Percentiles rank a stretch among this genome's conserved stretches.
Conservation (phyloP, 257 asterid species). For the Fraxinus americana region DNA sequence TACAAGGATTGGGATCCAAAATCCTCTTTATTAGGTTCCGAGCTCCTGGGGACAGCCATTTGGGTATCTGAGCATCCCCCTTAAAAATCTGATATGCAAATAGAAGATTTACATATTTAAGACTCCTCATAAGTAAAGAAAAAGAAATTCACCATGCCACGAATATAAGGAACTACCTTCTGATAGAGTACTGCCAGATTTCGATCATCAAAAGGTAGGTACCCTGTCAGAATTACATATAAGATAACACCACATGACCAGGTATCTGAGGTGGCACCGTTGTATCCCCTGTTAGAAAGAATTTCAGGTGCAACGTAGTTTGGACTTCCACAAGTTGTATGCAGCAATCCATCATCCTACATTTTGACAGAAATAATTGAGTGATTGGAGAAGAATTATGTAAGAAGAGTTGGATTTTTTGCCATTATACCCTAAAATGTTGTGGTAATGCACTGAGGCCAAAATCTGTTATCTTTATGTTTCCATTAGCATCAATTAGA, state of each 20-base stretch:
- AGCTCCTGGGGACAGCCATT: conserved; percentile 90
- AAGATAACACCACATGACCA: conserved; percentile 98
- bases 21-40: conserved; percentile 77
- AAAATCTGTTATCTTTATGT: conserved; percentile 82
- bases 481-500: conserved; percentile 69
- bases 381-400: conserved; percentile 9
- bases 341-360: conserved; percentile 92
- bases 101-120: conserved; percentile 19
- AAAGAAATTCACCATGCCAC: neutral
- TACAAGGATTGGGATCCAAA: conserved; percentile 82
- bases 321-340: conserved; percentile 99
- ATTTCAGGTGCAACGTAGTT: conserved; percentile 98
- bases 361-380: conserved; percentile 21
- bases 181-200: conserved; percentile 96
- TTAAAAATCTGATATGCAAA: conserved; percentile 67
- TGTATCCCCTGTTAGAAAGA: conserved; percentile 86
- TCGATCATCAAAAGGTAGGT: conserved; percentile 95
- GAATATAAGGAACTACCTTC: conserved; percentile 52
- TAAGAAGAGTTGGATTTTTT: conserved; percentile 3
- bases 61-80: conserved; percentile 87
- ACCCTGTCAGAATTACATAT: conserved; percentile 88
- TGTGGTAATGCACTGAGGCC: conserved; percentile 99
- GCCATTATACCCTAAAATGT: conserved; percentile 73
- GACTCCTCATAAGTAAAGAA: conserved; percentile 2
- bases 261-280: conserved; percentile 90